phyloP scores from a whole-genome alignment of 2,329 filamentous ascomycete genomes.

The Thelonectria blattea region DNA sequence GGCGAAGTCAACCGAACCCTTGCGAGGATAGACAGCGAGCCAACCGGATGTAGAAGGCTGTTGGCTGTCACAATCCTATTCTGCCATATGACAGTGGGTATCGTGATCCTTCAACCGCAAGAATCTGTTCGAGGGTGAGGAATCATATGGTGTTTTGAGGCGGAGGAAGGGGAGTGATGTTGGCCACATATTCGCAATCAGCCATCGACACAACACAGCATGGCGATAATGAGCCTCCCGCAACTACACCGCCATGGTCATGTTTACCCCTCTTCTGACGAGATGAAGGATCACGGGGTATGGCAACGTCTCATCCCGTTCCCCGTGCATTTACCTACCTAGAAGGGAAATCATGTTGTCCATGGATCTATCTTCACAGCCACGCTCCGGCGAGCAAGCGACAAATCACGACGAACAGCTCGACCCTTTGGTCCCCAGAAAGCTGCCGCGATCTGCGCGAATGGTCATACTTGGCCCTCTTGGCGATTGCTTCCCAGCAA shows the following conservation, averaged over 20 bases:
- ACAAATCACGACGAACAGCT: background rate
- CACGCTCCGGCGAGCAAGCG: background rate
- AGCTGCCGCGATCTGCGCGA: background rate
- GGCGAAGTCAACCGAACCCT: slow-evolving; percentile 1
- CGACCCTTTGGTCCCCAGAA: background rate
- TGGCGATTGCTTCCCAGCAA: background rate
- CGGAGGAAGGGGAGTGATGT: background rate
- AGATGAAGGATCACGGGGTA: background rate
- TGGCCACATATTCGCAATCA: background rate
- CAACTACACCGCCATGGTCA: background rate
- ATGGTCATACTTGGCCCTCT: background rate
- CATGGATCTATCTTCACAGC: slow-evolving; percentile 2
- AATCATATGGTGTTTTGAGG: background rate
- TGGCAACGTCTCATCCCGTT: background rate
- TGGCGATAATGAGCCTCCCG: background rate
- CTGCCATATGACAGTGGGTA: background rate
- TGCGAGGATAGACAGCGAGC: background rate
- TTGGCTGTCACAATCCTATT: background rate
- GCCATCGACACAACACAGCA: too few relatives aligned
- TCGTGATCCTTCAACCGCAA: background rate
- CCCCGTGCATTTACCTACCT: background rate
- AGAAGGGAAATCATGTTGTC: slow-evolving; percentile 11
- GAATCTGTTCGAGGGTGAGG: background rate
- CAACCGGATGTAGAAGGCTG: background rate
- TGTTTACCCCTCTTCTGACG: background rate